Conservation (phyloP, 768 basidiomycete species). For the Lactarius sp. region DNA sequence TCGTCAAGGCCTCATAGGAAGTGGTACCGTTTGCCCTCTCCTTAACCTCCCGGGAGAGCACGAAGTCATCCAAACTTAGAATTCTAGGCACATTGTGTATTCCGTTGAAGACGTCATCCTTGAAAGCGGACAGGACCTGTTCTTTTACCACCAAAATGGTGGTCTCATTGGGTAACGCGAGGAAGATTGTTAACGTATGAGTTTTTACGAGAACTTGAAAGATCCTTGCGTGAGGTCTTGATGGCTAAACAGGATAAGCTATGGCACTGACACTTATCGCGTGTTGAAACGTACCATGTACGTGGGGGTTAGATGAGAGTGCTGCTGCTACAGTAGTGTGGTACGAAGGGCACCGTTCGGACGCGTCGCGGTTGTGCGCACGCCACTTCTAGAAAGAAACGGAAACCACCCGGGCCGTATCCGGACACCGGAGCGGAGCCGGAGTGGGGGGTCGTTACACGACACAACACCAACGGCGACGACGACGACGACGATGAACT, state of each 20-base stretch:
- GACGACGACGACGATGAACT: conserved; percentile 43
- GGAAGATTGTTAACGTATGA: conserved; percentile 62
- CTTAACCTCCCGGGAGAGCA: conserved; percentile 52
- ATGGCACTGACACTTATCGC: neutral
- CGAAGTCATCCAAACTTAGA: conserved; percentile 47
- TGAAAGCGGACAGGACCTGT: conserved; percentile 58
- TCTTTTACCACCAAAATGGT: conserved; percentile 56
- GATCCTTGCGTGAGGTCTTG: conserved; percentile 51
- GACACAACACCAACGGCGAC: conserved; percentile 17
- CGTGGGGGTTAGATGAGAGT: neutral
- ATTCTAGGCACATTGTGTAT: conserved; percentile 37
- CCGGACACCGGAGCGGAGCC: too few species aligned
- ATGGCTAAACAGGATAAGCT: conserved; percentile 38
- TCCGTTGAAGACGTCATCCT: conserved; percentile 40
- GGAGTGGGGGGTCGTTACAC: neutral
- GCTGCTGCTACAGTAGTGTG: neutral
- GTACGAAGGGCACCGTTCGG: neutral
- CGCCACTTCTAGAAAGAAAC: neutral
- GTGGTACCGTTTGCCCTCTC: conserved; percentile 47
- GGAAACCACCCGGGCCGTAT: neutral
- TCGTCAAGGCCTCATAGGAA: conserved; percentile 50
- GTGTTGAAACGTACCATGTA: conserved; percentile 14
- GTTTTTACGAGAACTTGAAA: conserved; percentile 70
- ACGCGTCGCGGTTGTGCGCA: conserved; percentile 14
- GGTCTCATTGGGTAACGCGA: conserved; percentile 49